A percentile compares a stretch with the other conserved stretches of the same genome.
Conservation (phyloP, 352 stramenopile genomes). For the Phytophthora megakarya region DNA sequence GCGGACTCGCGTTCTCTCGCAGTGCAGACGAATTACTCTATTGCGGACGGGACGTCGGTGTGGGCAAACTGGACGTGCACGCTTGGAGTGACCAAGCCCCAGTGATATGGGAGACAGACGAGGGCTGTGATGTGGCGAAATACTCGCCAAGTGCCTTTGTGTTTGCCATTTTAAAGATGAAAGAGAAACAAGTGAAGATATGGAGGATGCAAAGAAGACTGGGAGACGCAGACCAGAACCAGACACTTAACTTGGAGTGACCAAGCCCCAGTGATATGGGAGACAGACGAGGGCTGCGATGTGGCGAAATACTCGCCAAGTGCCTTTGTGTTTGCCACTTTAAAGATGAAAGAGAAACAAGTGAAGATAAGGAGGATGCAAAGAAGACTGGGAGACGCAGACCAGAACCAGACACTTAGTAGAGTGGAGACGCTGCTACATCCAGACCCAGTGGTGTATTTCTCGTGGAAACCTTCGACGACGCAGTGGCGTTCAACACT, state of each 20-base stretch:
- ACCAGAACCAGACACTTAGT: conserved; percentile 25
- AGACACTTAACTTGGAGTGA: conserved; percentile 23
- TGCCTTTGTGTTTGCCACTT: conserved; percentile 66
- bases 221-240: conserved; percentile 17
- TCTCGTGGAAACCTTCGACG: conserved; percentile 80
- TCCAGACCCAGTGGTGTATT: conserved; percentile 72
- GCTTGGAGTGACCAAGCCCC: conserved; percentile 16
- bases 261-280: conserved; percentile 35
- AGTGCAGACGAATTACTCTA: conserved; percentile 65
- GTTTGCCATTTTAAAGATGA: conserved; percentile 53
- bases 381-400: conserved; percentile 18
- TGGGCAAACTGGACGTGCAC: conserved; percentile 63
- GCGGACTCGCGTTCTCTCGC: conserved; percentile 67
- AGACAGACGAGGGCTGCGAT: conserved; percentile 31
- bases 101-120: conserved; percentile 35
- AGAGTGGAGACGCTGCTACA: conserved; percentile 54
- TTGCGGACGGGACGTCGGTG: conserved; percentile 38
- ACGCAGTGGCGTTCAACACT: conserved; percentile 55
- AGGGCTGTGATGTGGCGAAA: conserved; percentile 58
- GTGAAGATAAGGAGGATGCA: conserved; percentile 70
- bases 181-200: conserved; percentile 48
- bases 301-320: conserved; percentile 81
- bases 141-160: conserved; percentile 78
- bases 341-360: conserved; percentile 33
- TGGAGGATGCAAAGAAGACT: conserved; percentile 54